Base-by-base conservation (phyloP, 2,329 filamentous ascomycete species). In the Periglandula ipomoeae region DNA sequence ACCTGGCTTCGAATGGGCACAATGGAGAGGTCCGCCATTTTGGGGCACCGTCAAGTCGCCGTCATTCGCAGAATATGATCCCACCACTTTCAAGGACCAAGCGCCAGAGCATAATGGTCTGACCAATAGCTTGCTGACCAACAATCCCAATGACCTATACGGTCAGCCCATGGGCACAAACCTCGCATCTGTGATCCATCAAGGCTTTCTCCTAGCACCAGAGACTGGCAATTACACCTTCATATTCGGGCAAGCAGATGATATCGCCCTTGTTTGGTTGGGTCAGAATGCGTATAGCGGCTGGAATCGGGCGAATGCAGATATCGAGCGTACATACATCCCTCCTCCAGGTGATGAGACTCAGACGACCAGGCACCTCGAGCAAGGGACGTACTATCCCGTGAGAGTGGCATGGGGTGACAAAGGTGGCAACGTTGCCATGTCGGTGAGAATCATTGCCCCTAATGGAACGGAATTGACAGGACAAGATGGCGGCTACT, bases 171-270 rank as follows among this genome's bases (percentile, higher is more conserved):
- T 50, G 8, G 22, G 11, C 26, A 50, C 45, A 3, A 52, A 52
- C 17, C 26, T 50, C 27, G 50, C 50, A 23, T 26, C 44, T 27
- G 50, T 52, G 24, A 50, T 52, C 17, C 50, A 52, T 26, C 50
- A 52, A 23, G 50, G 50, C 17, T 52, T 52, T 30, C 50, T 52
- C 32, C 35, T 52, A 22, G 50, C 50, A 10, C 50, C 50, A 3
- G 50, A 50, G n/a, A 50, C 50, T 9, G 50, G 50, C 26, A 47
- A 52, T 27, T 52, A 50, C 19, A 52, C 50, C 32, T 52, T 52
- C 41, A 30, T 47, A 8, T 52, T 52, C 19, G 50, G 50, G n/a
- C 50, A 52, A 34, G 50, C 50, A 19, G 50, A 52, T 42, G 50
- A 52, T 19, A 52, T 52, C 38, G 47, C 48, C 27, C 39, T 52